phyloP scores from a whole-genome alignment of 208 protist genomes.

The Acanthamoeba royreba region DNA sequence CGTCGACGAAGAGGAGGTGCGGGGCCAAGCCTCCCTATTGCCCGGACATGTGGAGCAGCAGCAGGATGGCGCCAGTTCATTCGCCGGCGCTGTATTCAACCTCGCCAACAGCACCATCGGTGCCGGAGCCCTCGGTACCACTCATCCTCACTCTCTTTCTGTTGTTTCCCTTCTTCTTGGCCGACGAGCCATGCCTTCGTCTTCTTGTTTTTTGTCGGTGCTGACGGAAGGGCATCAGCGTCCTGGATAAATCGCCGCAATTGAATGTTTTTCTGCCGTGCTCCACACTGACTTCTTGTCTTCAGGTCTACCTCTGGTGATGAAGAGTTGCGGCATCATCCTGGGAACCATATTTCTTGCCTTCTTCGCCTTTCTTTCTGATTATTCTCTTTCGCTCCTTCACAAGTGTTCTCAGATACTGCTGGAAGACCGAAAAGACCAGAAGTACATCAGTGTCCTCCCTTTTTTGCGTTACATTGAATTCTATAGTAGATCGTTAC shows the following conservation, averaged over 20 bases:
- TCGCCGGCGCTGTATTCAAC: not conserved
- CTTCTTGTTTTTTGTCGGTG: no score
- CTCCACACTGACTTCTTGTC: no score
- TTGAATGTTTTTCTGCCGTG: no score
- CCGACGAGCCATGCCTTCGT: no score
- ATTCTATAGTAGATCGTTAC: no score
- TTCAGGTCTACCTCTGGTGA: not conserved
- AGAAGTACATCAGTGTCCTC: not conserved
- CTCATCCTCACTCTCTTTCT: no score
- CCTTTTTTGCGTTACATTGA: no score
- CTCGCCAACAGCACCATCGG: not conserved
- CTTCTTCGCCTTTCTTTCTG: not conserved
- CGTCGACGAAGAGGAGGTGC: not conserved
- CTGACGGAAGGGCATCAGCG: no score
- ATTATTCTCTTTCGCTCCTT: not conserved
- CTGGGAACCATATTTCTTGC: not conserved
- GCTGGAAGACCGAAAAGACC: not conserved
- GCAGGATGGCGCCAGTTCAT: not conserved
- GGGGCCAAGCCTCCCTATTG: not conserved
- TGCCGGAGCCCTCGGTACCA: not conserved
- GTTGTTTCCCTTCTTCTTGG: no score
- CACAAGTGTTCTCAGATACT: not conserved
- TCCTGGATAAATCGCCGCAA: no score
- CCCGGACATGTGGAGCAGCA: not conserved
- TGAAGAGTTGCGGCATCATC: not conserved